These are phyloP conservation scores for Ogataea allantospora DNA, from an alignment of 805 yeast genomes.

Conservation along the genomic window DNA sequence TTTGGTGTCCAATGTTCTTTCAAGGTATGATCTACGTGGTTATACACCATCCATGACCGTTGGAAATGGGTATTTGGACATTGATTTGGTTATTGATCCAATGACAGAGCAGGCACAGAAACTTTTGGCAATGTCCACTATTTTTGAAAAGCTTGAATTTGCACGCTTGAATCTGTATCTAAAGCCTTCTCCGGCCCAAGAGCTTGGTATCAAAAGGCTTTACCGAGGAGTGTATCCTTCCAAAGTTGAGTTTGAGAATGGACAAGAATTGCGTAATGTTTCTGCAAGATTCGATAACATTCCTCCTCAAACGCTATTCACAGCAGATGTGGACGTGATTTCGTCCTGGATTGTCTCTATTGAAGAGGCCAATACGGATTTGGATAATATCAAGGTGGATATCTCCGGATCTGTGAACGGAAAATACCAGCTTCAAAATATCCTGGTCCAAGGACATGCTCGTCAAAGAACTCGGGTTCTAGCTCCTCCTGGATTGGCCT, in stretches of 20 bases:
- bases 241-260: conserved; percentile 33
- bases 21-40: conserved; percentile 20
- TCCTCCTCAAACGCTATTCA: conserved; percentile 53
- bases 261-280: conserved; percentile 27
- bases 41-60: conserved; percentile 5
- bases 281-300: conserved; percentile 41
- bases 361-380: conserved; percentile 51
- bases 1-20: conserved; percentile 16
- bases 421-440: conserved; percentile 46
- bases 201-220: conserved; percentile 54
- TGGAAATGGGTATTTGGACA: conserved; percentile 38
- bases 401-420: conserved; percentile 45
- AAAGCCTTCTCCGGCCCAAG: conserved; percentile 48
- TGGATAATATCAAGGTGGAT: conserved; percentile 55
- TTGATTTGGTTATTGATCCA: conserved; percentile 70
- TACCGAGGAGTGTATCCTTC: conserved; percentile 48
- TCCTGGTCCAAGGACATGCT: conserved; percentile 73
- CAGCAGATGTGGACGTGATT: conserved; percentile 59
- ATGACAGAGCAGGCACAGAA: conserved; percentile 66
- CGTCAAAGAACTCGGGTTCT: conserved; percentile 37
- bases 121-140: conserved; percentile 42
- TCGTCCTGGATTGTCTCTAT: conserved; percentile 65
- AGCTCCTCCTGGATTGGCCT: conserved; percentile 52
- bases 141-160: conserved; percentile 43
- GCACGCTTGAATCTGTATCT: conserved; percentile 54